phyloP scores from a whole-genome alignment of 768 basidiomycete species.

The Paxillus ammoniavirescens region DNA sequence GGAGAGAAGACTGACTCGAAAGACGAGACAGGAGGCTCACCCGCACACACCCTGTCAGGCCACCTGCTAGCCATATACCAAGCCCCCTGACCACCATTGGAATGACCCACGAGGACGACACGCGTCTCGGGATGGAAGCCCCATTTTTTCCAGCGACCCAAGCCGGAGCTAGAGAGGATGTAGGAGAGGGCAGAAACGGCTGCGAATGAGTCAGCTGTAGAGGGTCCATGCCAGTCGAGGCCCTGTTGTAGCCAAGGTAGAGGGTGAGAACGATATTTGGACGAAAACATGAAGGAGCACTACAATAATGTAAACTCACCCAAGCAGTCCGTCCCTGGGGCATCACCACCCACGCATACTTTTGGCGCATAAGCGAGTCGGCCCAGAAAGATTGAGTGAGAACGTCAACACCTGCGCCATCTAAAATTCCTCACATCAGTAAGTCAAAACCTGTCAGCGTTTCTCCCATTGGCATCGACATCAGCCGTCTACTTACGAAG shows the following conservation, averaged over 20 bases:
- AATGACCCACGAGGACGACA: slow-evolving; percentile 82
- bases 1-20: too few relatives aligned
- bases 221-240: slow-evolving; percentile 90
- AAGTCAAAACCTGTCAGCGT: neutral
- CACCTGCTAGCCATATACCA: slow-evolving; percentile 78
- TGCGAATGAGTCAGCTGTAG: slow-evolving; percentile 66
- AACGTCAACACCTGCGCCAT: slow-evolving; percentile 87
- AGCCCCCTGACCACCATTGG: slow-evolving; percentile 89
- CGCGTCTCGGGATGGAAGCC: slow-evolving; percentile 36
- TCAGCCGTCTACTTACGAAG: slow-evolving; percentile 48
- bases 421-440: slow-evolving; percentile 35
- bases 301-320: slow-evolving; percentile 42
- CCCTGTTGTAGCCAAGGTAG: slow-evolving; percentile 45
- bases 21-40: slow-evolving; percentile 33
- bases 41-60: slow-evolving; percentile 71
- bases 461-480: neutral
- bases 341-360: slow-evolving; percentile 71
- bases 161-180: slow-evolving; percentile 38
- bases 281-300: neutral
- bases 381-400: slow-evolving; percentile 55
- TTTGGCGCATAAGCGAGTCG: slow-evolving; percentile 56
- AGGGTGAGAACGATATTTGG: neutral
- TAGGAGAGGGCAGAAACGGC: slow-evolving; percentile 53
- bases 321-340: slow-evolving; percentile 84
- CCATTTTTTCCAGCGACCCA: slow-evolving; percentile 41